Percentiles rank a stretch among this genome's conserved stretches.
Evolutionary conservation across 306 rosid species (phyloP).

Genomic region (Lathyrus oleraceus): DNA sequence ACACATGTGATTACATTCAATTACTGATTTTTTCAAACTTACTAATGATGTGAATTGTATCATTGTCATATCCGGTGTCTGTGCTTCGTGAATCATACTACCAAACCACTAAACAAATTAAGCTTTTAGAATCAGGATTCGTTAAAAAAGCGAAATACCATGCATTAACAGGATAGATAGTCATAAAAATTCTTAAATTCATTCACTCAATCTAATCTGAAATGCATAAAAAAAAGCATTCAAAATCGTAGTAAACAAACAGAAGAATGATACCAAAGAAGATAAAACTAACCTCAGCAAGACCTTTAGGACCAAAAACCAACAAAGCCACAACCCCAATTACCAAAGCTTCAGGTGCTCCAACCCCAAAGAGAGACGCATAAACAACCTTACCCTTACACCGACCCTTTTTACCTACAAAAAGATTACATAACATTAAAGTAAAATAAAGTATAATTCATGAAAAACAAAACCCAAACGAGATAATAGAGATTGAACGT

Average conservation of each 20-base stretch:
- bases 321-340: slow-evolving; percentile 98
- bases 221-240: background rate
- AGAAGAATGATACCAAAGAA: slow-evolving; percentile 2
- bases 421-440: background rate
- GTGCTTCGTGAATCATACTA: background rate
- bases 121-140: slow-evolving; percentile 10
- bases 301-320: slow-evolving; percentile 99
- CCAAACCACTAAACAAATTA: background rate
- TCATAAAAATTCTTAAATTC: background rate
- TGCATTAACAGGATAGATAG: background rate
- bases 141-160: slow-evolving; percentile 9
- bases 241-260: background rate
- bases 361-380: slow-evolving; percentile 98
- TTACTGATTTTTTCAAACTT: too few relatives aligned
- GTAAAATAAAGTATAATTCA: background rate
- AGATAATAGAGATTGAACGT: background rate
- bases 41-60: too few relatives aligned
- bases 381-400: slow-evolving; percentile 67
- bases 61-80: background rate
- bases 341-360: slow-evolving; percentile 98
- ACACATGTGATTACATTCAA: background rate
- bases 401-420: slow-evolving; percentile 60
- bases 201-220: background rate
- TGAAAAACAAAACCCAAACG: slow-evolving; percentile 2
- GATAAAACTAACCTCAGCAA: slow-evolving; percentile 84